phyloP scores from a whole-genome alignment of 768 basidiomycete genomes.

The Kwoniella bestiolae region DNA sequence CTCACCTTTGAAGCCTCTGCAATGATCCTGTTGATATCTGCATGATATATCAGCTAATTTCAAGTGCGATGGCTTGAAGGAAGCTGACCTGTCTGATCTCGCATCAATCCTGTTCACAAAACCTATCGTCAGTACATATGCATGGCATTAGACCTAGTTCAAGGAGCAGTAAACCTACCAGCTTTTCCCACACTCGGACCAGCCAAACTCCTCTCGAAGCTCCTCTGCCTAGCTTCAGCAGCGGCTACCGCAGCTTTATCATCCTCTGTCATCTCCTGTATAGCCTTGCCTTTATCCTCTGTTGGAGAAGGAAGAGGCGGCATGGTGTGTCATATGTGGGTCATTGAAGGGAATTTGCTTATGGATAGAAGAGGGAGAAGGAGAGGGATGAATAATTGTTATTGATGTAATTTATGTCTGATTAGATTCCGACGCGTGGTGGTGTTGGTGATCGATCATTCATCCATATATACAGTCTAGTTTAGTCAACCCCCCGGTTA shows the following conservation, averaged over 20 bases:
- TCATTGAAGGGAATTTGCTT: neutral
- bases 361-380: neutral
- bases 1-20: conserved; percentile 77
- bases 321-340: conserved; percentile 4
- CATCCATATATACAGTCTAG: neutral
- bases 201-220: conserved; percentile 64
- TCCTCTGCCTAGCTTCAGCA: conserved; percentile 36
- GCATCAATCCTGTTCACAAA: conserved; percentile 37
- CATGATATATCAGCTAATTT: conserved; percentile 33
- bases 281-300: conserved; percentile 5
- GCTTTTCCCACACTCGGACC: conserved; percentile 89
- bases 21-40: conserved; percentile 84
- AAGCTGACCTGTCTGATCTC: conserved; percentile 51
- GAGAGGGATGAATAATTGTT: neutral
- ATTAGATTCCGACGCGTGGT: conserved; percentile 11
- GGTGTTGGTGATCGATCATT: neutral
- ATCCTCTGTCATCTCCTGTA: conserved; percentile 19
- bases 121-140: neutral
- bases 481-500: neutral
- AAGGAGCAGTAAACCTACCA: no score
- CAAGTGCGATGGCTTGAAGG: neutral
- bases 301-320: conserved; percentile 3
- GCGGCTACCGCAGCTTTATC: conserved; percentile 15
- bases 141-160: no score
- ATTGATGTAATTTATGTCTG: conserved; percentile 1